Percentiles rank a stretch among this genome's conserved stretches.
Evolutionary conservation across 1,284 basidiomycete species (phyloP).

Genomic region (Ceratobasidium sp.): DNA sequence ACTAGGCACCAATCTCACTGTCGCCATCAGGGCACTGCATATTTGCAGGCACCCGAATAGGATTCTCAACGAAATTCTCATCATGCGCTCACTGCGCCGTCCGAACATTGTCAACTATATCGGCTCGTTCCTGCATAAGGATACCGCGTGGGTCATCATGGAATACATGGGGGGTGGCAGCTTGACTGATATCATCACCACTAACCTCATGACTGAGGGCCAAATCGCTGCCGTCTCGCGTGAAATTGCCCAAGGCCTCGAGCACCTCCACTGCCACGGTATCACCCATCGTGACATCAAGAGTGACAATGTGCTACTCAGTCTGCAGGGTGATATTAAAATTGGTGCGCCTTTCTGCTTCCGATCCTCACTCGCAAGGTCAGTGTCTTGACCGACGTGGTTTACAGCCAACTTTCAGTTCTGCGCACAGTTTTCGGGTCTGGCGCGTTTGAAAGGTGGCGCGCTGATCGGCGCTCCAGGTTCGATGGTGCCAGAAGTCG

Average conservation of each 20-base stretch:
- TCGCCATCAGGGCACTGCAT: constrained; percentile 99
- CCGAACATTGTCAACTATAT: constrained; percentile 99
- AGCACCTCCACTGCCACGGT: constrained; percentile 68
- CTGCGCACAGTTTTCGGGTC: constrained; percentile 96
- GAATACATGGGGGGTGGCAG: constrained; percentile 94
- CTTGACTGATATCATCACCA: constrained; percentile 96
- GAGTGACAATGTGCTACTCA: constrained; percentile 69
- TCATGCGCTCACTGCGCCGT: constrained; percentile 87
- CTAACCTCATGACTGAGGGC: constrained; percentile 92
- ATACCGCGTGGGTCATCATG: constrained; percentile 99
- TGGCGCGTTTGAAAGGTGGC: constrained; percentile 90
- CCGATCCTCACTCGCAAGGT: not conserved
- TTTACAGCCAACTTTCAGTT: constrained; percentile 95
- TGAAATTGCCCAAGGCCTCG: constrained; percentile 66
- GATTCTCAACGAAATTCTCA: constrained; percentile 95
- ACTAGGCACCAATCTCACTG: constrained; percentile 90
- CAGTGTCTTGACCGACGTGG: not conserved
- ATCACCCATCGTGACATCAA: constrained; percentile 75
- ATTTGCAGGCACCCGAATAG: constrained; percentile 99
- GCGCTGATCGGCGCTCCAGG: constrained; percentile 99
- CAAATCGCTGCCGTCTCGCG: constrained; percentile 68
- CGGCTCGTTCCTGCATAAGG: constrained; percentile 97
- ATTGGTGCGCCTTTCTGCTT: constrained; percentile 59
- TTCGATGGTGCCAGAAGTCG: constrained; percentile 99
- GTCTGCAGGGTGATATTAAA: constrained; percentile 69